Percentiles rank a stretch among this genome's conserved stretches.
phyloP scores from a whole-genome alignment of 345 rosid genomes.

The Raphanus raphanistrum region DNA sequence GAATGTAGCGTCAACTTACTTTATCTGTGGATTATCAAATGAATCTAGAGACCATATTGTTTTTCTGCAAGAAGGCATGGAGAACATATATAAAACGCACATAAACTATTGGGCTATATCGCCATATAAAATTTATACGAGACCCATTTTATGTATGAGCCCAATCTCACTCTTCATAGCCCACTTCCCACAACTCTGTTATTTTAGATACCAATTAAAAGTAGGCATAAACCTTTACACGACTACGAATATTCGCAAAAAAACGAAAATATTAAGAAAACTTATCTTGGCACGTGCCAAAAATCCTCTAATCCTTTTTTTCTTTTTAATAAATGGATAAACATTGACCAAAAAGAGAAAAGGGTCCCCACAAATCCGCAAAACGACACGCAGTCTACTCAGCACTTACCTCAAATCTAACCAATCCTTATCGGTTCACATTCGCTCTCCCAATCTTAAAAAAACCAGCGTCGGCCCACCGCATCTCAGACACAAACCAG shows the following conservation, averaged over 20 bases:
- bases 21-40: neutral
- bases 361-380: conserved; percentile 24
- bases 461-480: conserved; percentile 40
- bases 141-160: neutral
- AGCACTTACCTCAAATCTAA: conserved; percentile 34
- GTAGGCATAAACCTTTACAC: conserved; percentile 9
- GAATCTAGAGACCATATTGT: neutral
- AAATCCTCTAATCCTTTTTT: neutral
- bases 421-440: conserved; percentile 40
- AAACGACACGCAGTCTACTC: conserved; percentile 46
- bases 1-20: neutral
- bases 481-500: conserved; percentile 26
- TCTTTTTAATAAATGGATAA: conserved; percentile 22
- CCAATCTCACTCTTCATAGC: neutral
- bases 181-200: neutral
- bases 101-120: neutral
- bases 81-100: neutral
- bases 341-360: conserved; percentile 33
- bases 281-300: neutral
- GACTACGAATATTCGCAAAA: conserved; percentile 24
- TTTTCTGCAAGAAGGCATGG: neutral
- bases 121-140: neutral
- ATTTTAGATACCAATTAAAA: neutral
- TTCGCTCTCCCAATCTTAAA: neutral
- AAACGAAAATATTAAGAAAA: neutral